phyloP scores from a whole-genome alignment of 129 eudicot genomes.

The Lactuca saligna region DNA sequence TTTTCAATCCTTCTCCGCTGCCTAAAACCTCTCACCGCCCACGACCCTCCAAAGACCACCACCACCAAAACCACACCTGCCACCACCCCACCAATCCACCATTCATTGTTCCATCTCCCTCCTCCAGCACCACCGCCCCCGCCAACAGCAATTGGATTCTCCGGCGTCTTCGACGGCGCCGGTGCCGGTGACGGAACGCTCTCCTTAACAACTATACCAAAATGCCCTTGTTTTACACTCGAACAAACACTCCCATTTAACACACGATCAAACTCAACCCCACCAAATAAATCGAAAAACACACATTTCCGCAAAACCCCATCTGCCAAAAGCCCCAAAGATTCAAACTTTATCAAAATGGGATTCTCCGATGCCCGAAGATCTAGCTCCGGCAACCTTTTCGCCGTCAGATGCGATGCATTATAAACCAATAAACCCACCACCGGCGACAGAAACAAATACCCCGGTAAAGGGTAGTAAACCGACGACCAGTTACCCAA shows the following conservation, averaged over 20 bases:
- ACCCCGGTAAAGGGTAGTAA: slow-evolving; percentile 70
- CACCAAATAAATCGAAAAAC: slow-evolving; percentile 56
- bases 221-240: slow-evolving; percentile 62
- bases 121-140: slow-evolving; percentile 10
- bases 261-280: slow-evolving; percentile 57
- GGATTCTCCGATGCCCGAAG: slow-evolving; percentile 49
- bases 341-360: slow-evolving; percentile 39
- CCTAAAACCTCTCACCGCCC: slow-evolving; percentile 40
- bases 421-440: slow-evolving; percentile 72
- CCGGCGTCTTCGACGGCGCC: slow-evolving; percentile 23
- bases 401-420: slow-evolving; percentile 47
- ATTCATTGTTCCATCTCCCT: slow-evolving; percentile 6
- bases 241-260: slow-evolving; percentile 48
- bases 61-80: slow-evolving; percentile 45
- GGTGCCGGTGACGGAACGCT: slow-evolving; percentile 51
- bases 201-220: slow-evolving; percentile 51
- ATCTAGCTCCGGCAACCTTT: slow-evolving; percentile 42
- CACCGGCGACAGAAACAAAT: slow-evolving; percentile 54
- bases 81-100: slow-evolving; percentile 49
- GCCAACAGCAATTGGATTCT: slow-evolving; percentile 29
- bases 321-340: slow-evolving; percentile 20
- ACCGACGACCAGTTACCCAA: slow-evolving; percentile 62
- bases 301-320: slow-evolving; percentile 51
- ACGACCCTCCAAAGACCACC: slow-evolving; percentile 26
- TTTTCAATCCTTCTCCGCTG: slow-evolving; percentile 39